phyloP scores from a whole-genome alignment of 2,329 filamentous ascomycete genomes.

The Colletotrichum euphorbiae region DNA sequence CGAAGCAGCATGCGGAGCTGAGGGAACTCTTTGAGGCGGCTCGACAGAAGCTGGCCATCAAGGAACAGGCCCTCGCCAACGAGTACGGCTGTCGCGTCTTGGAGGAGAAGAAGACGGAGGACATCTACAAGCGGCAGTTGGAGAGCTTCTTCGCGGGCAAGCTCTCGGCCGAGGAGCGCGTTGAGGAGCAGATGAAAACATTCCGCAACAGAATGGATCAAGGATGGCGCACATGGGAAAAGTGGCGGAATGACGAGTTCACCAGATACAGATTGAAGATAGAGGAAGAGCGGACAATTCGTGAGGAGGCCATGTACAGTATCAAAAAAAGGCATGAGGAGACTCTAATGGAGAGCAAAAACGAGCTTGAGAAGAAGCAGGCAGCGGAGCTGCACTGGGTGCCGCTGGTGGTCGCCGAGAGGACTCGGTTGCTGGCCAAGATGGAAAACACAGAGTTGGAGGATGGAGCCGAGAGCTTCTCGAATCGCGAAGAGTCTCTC shows the following conservation, averaged over 20 bases:
- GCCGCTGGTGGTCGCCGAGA: conserved; percentile 57
- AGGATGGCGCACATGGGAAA: conserved; percentile 54
- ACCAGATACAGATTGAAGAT: conserved; percentile 50
- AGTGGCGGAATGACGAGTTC: conserved; percentile 55
- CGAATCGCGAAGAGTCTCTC: background rate
- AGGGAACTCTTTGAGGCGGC: conserved; percentile 45
- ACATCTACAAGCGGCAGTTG: conserved; percentile 56
- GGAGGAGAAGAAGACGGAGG: conserved; percentile 57
- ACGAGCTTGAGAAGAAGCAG: conserved; percentile 49
- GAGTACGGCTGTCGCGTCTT: conserved; percentile 56
- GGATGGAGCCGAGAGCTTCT: conserved; percentile 40
- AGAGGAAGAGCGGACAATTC: conserved; percentile 54
- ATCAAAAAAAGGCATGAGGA: conserved; percentile 48
- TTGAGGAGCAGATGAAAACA: conserved; percentile 49
- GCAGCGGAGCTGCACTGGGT: conserved; percentile 62
- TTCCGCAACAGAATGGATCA: conserved; percentile 56
- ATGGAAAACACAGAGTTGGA: conserved; percentile 58
- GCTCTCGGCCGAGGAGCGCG: conserved; percentile 43
- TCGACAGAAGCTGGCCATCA: conserved; percentile 47
- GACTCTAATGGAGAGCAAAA: conserved; percentile 44
- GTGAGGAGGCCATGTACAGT: conserved; percentile 57
- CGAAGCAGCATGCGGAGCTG: conserved; percentile 50
- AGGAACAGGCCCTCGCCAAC: conserved; percentile 49
- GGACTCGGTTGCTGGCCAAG: conserved; percentile 55
- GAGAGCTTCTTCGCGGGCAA: conserved; percentile 49